A percentile compares a stretch with the other conserved stretches of the same genome.
phyloP scores from a whole-genome alignment of 305 asterid species.

The Fraxinus greggii region DNA sequence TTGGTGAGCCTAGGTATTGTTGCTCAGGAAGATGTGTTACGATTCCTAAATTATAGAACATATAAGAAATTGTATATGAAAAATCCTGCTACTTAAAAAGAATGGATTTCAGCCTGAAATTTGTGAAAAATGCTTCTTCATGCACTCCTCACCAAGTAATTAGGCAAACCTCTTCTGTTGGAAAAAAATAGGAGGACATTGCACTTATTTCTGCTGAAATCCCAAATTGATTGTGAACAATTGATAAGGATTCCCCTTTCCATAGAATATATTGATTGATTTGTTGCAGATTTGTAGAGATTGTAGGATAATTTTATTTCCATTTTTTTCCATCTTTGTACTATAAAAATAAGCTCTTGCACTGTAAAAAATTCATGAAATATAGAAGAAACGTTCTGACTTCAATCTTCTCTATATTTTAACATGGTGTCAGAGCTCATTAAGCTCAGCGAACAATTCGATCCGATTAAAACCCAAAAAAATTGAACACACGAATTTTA shows the following conservation, averaged over 20 bases:
- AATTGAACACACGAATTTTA: not conserved
- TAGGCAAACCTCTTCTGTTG: not conserved
- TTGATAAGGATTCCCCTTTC: not conserved
- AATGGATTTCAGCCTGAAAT: not conserved
- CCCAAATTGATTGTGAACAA: not conserved
- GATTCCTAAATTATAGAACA: not conserved
- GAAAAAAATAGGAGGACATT: not conserved
- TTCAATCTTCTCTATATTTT: not conserved
- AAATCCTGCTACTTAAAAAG: not conserved
- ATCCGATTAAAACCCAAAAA: not conserved
- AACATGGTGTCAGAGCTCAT: not conserved
- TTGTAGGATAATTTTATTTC: not conserved
- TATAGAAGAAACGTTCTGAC: not conserved
- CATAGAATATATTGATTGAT: not conserved
- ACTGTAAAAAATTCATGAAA: not conserved
- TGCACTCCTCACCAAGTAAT: not conserved
- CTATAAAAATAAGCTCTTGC: not conserved
- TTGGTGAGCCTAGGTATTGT: constrained; percentile 73
- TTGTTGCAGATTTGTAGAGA: not conserved
- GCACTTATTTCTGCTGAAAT: not conserved
- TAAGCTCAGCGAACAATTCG: not conserved
- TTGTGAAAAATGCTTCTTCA: not conserved
- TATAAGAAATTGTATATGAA: not conserved
- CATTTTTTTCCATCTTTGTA: not conserved
- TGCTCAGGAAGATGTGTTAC: constrained; percentile 3